Base-by-base conservation (phyloP, 2,329 filamentous ascomycete genomes). In the Clonostachys rosea region DNA sequence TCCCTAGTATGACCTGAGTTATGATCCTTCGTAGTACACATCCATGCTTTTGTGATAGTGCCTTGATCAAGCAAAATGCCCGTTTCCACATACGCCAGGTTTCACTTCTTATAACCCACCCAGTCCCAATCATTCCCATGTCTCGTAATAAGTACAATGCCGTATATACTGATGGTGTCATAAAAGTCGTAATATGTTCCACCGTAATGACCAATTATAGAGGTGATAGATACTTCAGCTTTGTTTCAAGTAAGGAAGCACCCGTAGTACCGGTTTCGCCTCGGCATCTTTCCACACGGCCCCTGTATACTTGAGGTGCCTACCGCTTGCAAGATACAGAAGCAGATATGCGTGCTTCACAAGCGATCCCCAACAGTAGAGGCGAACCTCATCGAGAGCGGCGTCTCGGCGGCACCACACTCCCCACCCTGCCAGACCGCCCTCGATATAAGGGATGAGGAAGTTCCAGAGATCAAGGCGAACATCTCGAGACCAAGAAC, bases 351-450 rank as follows among this genome's bases (percentile, higher is more conserved):
- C 74, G 56, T 95, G 85, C 46, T 81, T 76, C 0, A 81, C 80
- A 1, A 89, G 69, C 51, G 85, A 78, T 1, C 87, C 91, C 84
- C 88, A 96, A 58, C 88, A 89, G 60, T 87, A 94, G 2, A 92
- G 63, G 34, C 82, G 77, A 3, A 95, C 63, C 54, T 69, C 75
- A 5, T 55, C 59, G 11, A 59, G 64, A 6, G 55, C 62, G 20
- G 56, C 56, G 43, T 74, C 69, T 24, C 80, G 67, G 13, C 60
- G 64, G 53, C 79, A 83, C 69, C 78, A 82, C 2, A 86, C 74
- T 4, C 83, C 83, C 86, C 86, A 90, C 4, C 86, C 86, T 0
- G 79, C 76, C 18, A 72, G 67, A 1, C 83, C 82, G 24, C 69
- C 71, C 6, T 68, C 68, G 34, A 95, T 67, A 43, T 81, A 79